phyloP scores from a whole-genome alignment of 257 asterid species.

The Osmanthus fragrans region DNA sequence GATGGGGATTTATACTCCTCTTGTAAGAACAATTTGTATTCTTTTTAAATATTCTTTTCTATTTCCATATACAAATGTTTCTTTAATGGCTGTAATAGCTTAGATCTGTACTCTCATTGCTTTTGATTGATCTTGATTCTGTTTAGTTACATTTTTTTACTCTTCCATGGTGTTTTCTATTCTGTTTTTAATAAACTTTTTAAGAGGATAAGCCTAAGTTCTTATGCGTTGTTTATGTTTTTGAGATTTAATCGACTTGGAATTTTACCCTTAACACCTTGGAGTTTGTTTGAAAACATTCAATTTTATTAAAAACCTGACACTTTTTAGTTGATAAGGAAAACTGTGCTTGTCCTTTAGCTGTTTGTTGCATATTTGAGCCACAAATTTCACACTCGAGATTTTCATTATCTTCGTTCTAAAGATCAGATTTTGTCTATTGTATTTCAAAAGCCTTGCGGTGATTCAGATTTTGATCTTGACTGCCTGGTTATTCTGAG shows the following conservation, averaged over 20 bases:
- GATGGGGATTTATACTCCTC: slow-evolving; percentile 97
- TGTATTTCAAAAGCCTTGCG: slow-evolving; percentile 23
- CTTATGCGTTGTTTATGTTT: too few relatives aligned
- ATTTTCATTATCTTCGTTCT: slow-evolving; percentile 12
- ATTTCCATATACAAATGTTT: slow-evolving; percentile 7
- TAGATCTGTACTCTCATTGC: slow-evolving; percentile 54
- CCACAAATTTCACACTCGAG: slow-evolving; percentile 34
- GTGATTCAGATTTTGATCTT: slow-evolving; percentile 17
- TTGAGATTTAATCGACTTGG: too few relatives aligned
- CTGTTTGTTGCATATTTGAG: slow-evolving; percentile 28
- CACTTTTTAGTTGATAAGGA: slow-evolving; percentile 29
- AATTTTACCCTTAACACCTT: not conserved
- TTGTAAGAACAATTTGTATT: slow-evolving; percentile 55
- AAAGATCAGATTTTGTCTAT: slow-evolving; percentile 29
- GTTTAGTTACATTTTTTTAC: slow-evolving; percentile 23
- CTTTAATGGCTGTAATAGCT: slow-evolving; percentile 20
- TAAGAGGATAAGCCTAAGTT: too few relatives aligned
- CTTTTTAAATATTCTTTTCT: slow-evolving; percentile 10
- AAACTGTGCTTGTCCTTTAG: slow-evolving; percentile 37
- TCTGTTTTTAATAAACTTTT: not conserved
- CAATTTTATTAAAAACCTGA: slow-evolving; percentile 10
- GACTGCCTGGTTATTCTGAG: slow-evolving; percentile 1
- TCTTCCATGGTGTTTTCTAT: slow-evolving; percentile 7
- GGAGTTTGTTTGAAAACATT: slow-evolving; percentile 21
- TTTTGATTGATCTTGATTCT: slow-evolving; percentile 37